phyloP scores from a whole-genome alignment of 176 grass and related monocot species.

The Oryza nivara region DNA sequence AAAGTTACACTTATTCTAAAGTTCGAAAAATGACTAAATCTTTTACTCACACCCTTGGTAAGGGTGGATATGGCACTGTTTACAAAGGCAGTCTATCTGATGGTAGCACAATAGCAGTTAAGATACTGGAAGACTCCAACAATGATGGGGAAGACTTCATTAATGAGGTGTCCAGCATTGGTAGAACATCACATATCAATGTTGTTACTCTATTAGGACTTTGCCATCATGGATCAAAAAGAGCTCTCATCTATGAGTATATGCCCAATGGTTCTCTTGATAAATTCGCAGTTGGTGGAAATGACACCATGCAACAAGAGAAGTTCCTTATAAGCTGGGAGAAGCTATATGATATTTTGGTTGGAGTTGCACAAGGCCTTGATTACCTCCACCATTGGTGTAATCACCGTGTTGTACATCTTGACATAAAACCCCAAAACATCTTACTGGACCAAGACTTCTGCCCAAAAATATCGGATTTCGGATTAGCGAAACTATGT shows the following conservation, averaged over 20 bases:
- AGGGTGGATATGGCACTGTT: constrained; percentile 37
- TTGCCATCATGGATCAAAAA: constrained; percentile 21
- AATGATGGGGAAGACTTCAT: constrained; percentile 34
- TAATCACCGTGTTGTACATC: constrained; percentile 39
- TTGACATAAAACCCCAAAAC: constrained; percentile 36
- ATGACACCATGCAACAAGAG: not conserved
- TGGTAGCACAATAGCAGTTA: constrained; percentile 35
- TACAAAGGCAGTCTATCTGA: constrained; percentile 30
- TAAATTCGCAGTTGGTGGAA: not conserved
- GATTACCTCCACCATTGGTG: constrained; percentile 50
- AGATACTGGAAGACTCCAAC: constrained; percentile 19
- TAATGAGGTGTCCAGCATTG: constrained; percentile 48
- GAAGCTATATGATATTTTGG: constrained; percentile 32
- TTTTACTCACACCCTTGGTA: constrained; percentile 39
- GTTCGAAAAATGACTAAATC: constrained; percentile 44
- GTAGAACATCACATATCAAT: constrained; percentile 47
- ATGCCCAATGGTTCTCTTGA: constrained; percentile 31
- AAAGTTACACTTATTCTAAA: constrained; percentile 44
- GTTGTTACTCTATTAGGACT: constrained; percentile 44
- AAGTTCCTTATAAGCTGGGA: constrained; percentile 10
- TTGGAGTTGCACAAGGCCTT: constrained; percentile 39
- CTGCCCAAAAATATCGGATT: constrained; percentile 35
- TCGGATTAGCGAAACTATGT: constrained; percentile 23
- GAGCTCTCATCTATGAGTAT: too few species aligned
- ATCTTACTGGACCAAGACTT: constrained; percentile 24